These are phyloP conservation scores for Ceratocystis papillata DNA, from an alignment of 2,329 filamentous ascomycete species.

Conservation along the genomic window DNA sequence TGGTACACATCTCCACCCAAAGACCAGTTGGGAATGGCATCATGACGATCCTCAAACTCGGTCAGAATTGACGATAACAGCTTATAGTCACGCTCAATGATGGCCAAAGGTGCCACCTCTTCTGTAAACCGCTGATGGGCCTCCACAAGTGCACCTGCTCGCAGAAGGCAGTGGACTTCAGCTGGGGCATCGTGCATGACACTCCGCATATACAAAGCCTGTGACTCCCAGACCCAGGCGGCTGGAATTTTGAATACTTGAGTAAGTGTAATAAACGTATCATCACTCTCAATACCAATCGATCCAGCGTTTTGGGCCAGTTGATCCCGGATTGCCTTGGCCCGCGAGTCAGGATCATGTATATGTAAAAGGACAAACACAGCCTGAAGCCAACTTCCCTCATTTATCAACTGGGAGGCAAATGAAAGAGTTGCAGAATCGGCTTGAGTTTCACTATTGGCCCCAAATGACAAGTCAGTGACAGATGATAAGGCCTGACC, in stretches of 20 bases:
- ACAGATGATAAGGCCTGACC: constrained; percentile 52
- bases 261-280: constrained; percentile 47
- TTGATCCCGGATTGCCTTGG: constrained; percentile 59
- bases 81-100: constrained; percentile 73
- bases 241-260: constrained; percentile 59
- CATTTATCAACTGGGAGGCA: constrained; percentile 50
- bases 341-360: constrained; percentile 50
- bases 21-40: constrained; percentile 60
- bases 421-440: constrained; percentile 59
- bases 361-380: constrained; percentile 70
- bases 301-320: constrained; percentile 59
- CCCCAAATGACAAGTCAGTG: constrained; percentile 43
- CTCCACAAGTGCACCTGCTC: constrained; percentile 63
- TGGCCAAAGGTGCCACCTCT: constrained; percentile 67
- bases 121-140: constrained; percentile 75
- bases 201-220: constrained; percentile 70
- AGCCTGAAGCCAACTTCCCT: constrained; percentile 58
- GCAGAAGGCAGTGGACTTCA: constrained; percentile 71
- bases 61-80: constrained; percentile 57
- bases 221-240: constrained; percentile 76
- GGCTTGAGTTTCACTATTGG: constrained; percentile 47
- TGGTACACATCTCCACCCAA: constrained; percentile 70
- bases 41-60: constrained; percentile 55
- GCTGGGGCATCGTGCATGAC: constrained; percentile 55
- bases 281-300: constrained; percentile 49